A percentile compares a stretch with the other conserved stretches of the same genome.
phyloP scores from a whole-genome alignment of 257 asterid species.

The Solanum clarkiae region DNA sequence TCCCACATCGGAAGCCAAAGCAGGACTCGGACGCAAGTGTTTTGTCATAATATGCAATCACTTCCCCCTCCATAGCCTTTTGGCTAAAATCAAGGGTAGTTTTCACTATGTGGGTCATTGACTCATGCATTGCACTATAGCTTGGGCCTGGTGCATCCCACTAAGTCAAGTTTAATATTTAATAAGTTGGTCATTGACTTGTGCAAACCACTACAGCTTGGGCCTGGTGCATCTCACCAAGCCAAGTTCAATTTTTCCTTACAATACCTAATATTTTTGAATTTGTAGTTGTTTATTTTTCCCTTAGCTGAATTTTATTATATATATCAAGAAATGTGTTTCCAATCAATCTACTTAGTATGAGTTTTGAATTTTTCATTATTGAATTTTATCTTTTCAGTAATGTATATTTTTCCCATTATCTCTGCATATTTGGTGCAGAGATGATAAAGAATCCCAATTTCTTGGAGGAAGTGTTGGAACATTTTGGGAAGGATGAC shows the following conservation, averaged over 20 bases:
- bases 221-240: neutral
- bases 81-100: constrained; percentile 38
- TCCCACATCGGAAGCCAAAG: neutral
- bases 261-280: neutral
- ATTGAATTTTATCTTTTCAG: too few relatives aligned
- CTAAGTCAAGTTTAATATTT: too few relatives aligned
- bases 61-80: constrained; percentile 22
- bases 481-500: constrained; percentile 43
- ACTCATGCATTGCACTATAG: too few relatives aligned
- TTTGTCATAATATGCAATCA: neutral
- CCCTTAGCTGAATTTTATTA: too few relatives aligned
- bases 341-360: too few relatives aligned
- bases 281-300: neutral
- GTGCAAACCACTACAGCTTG: neutral
- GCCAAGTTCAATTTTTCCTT: neutral
- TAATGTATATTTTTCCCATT: neutral
- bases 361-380: too few relatives aligned
- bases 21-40: neutral
- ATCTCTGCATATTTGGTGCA: neutral
- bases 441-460: constrained; percentile 51
- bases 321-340: too few relatives aligned
- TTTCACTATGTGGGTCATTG: neutral
- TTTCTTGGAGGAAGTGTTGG: constrained; percentile 37
- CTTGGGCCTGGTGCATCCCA: too few relatives aligned
- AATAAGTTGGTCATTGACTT: too few relatives aligned